phyloP scores from a whole-genome alignment of 768 basidiomycete genomes.

The Mycena haematopus region DNA sequence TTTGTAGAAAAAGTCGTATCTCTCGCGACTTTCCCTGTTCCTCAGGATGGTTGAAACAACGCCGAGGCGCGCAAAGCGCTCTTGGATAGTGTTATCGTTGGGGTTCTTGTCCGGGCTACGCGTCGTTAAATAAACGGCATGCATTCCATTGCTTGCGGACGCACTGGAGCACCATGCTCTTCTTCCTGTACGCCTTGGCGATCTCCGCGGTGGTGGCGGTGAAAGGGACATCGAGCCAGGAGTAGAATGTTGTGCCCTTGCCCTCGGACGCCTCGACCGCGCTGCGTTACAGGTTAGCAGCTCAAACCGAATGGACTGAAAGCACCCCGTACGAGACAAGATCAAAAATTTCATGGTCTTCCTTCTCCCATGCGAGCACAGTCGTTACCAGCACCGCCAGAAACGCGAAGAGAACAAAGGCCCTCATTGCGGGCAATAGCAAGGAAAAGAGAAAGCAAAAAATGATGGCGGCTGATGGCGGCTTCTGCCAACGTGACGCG shows the following conservation, averaged over 20 bases:
- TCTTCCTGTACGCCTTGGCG: constrained; percentile 88
- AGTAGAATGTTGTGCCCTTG: constrained; percentile 96
- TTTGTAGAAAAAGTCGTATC: constrained; percentile 95
- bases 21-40: constrained; percentile 76
- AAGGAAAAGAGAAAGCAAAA: constrained; percentile 39
- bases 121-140: background rate
- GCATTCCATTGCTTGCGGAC: constrained; percentile 36
- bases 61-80: constrained; percentile 91
- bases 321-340: constrained; percentile 55
- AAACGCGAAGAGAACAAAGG: constrained; percentile 14
- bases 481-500: background rate
- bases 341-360: constrained; percentile 97
- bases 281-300: constrained; percentile 37
- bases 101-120: constrained; percentile 95
- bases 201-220: constrained; percentile 81
- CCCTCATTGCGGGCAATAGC: constrained; percentile 38
- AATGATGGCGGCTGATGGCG: background rate
- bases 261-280: constrained; percentile 85
- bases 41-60: constrained; percentile 84
- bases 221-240: constrained; percentile 83
- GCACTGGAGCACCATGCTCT: constrained; percentile 90
- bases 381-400: constrained; percentile 59
- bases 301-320: background rate
- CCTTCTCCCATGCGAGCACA: constrained; percentile 77
- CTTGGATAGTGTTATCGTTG: constrained; percentile 78